phyloP scores from a whole-genome alignment of 345 rosid genomes.

The Turnera subulata region DNA sequence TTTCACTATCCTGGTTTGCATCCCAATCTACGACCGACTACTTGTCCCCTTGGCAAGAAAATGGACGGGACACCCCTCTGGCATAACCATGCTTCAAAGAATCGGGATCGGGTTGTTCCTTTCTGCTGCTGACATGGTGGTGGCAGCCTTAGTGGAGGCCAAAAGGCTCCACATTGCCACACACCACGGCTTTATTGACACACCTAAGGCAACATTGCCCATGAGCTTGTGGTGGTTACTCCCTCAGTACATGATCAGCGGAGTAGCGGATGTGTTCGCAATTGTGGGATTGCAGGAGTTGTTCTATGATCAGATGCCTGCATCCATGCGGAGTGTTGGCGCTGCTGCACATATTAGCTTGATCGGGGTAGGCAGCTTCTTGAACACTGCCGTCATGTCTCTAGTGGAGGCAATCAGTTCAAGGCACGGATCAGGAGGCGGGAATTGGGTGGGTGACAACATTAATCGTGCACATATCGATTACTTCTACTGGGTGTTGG shows the following conservation, averaged over 20 bases:
- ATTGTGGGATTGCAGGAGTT: conserved; percentile 81
- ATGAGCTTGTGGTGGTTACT: conserved; percentile 78
- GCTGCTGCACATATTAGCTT: conserved; percentile 68
- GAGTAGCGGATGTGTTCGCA: conserved; percentile 57
- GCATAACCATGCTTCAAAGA: conserved; percentile 75
- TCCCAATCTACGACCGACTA: conserved; percentile 59
- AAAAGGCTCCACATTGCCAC: conserved; percentile 53
- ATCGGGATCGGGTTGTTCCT: conserved; percentile 70
- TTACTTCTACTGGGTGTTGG: conserved; percentile 66
- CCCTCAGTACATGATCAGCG: conserved; percentile 71
- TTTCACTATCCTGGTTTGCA: conserved; percentile 53
- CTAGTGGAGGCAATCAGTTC: conserved; percentile 45
- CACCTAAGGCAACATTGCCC: conserved; percentile 53
- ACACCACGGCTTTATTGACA: conserved; percentile 45
- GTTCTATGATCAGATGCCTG: conserved; percentile 91
- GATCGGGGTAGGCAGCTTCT: conserved; percentile 71
- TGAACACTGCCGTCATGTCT: conserved; percentile 52
- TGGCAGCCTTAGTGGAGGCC: conserved; percentile 60
- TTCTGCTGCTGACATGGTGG: conserved; percentile 52
- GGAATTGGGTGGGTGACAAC: conserved; percentile 63
- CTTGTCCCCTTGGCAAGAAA: conserved; percentile 59
- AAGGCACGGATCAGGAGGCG: conserved; percentile 29
- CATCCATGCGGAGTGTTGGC: conserved; percentile 72
- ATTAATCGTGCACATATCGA: conserved; percentile 61
- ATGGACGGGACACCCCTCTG: conserved; percentile 57